Percentiles rank a stretch among this genome's conserved stretches.
Evolutionary conservation across 2,329 filamentous ascomycete genomes (phyloP).

Genomic region (Pseudocercospora musae): DNA sequence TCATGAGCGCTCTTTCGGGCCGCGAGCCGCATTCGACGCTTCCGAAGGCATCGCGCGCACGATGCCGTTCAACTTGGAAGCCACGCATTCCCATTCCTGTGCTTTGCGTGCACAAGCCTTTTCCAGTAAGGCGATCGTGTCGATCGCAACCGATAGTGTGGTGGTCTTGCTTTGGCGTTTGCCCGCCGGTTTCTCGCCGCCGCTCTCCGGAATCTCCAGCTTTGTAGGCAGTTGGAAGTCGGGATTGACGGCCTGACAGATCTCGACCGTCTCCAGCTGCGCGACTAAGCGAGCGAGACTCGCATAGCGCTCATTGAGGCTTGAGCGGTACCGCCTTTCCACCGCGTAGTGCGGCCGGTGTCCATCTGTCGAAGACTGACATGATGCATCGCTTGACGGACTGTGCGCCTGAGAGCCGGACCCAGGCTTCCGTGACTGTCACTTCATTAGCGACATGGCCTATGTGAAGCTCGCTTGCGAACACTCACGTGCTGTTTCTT

Average conservation of each 20-base stretch:
- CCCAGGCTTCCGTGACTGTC: not conserved
- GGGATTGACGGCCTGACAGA: conserved; percentile 15
- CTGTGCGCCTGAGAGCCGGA: not conserved
- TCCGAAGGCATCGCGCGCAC: not conserved
- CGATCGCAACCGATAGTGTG: conserved; percentile 19
- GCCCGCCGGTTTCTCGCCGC: conserved; percentile 11
- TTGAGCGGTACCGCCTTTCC: conserved; percentile 30
- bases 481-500: conserved; percentile 1
- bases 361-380: not conserved
- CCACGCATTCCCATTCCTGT: conserved; percentile 5
- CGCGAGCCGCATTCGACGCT: not conserved
- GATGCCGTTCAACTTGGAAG: not conserved
- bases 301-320: conserved; percentile 19
- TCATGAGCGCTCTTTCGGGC: not conserved
- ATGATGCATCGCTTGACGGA: not conserved
- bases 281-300: conserved; percentile 18
- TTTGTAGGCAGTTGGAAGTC: conserved; percentile 20
- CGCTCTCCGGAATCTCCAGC: conserved; percentile 13
- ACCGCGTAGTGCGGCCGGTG: conserved; percentile 39
- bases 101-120: conserved; percentile 15
- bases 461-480: not conserved
- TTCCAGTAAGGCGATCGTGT: conserved; percentile 17
- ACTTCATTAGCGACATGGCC: not conserved
- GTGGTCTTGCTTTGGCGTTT: conserved; percentile 23
- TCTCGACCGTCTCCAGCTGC: conserved; percentile 15